Evolutionary conservation across 169 alveolate species (phyloP), one percentile per base, ranked within the genome.

Genomic region (Theileria sp.): DNA sequence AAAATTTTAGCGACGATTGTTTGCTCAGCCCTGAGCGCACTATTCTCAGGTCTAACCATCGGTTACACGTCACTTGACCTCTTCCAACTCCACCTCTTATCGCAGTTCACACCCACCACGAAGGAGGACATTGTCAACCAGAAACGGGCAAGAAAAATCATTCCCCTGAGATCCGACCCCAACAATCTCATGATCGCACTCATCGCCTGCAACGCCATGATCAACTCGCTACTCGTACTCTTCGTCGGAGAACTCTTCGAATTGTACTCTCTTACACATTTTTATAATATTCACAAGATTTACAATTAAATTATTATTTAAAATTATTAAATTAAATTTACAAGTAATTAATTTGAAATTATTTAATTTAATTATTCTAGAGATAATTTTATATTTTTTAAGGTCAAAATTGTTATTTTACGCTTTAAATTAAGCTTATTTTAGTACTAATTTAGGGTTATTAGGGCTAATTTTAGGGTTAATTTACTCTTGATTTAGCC

Each of bases 61-160:
- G 97, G 98, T 26, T 91, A 89, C 38, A 93, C 94, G 93, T 90
- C 96, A 69, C 92, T 93, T 9, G 98, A 95, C 68, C 80, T 93
- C 1, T 81, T 92, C 19, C 94, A 95, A 75, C 60, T 95, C 73
- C 94, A 94, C 76, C 81, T 95, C 26, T 84, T 94, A 0, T 83
- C 97, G 15, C 83, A 87, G n/a, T 92, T 85, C 32, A 83, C 88
- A 15, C 88, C 91, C 23, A 68, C 65, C 51, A 89, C 94, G 17
- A 87, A 86, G 17, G 88, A 92, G 66, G 95, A 92, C 58, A 34
- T 69, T 32, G 80, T 73, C 44, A 87, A 92, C 73, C 91, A 93
- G 54, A 73, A 70, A 34, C 91, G 91, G 61, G 98, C 98, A 25
- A 87, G 90, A 58, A 88, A 86, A 64, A 89, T 95, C 25, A 77